Base-by-base conservation (phyloP, 106 monocot genomes). In the Triglochin maritima region DNA sequence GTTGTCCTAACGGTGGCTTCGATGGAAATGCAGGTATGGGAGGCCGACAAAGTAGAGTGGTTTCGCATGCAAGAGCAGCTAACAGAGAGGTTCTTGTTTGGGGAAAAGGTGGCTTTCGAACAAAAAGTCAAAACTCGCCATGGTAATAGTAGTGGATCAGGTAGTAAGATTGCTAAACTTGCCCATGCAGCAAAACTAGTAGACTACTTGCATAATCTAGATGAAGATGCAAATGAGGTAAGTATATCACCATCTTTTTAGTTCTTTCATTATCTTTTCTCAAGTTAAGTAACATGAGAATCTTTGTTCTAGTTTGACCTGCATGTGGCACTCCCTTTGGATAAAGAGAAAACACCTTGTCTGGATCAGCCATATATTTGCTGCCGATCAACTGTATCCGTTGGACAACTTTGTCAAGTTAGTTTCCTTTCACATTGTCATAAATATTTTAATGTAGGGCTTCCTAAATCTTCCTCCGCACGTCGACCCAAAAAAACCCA, bases 71-170 rank as follows among this genome's bases (percentile, higher is more conserved):
- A 44, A 61, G 59, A 72, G 72, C 69, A 45, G 88, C 79, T 58
- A 87, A 76, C 52, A 76, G 78, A 60, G 93, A 90, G 57, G 77
- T 83, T 53, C 88, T 91, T 49, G 74, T 77, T 6, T 98, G 96
- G 96, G 96, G 96, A 44, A 98, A 82, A 78, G 85, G 83, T 57
- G 96, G 96, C 49, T 70, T 79, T 11, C 83, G 96, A 17, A 98
- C 29, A 29, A 29, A 1, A 29, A 29, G 91, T 72, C 96, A 98
- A 77, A 77, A 98, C 79, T 13, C 75, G 96, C 53, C 82, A 98
- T 77, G 91, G 87, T 15, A 79, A 72, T 74, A 48, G 70, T 4
- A 70, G 81, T 63, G 84, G 88, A 41, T 76, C 75, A 49, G 81
- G 76, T 81, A 84, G 88, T 52, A 82, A 86, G 70, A 77, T 77